Evolutionary conservation across 352 stramenopile genomes (phyloP), one percentile per base, ranked within the genome.

Genomic region (Hyaloperonospora brassicae): DNA sequence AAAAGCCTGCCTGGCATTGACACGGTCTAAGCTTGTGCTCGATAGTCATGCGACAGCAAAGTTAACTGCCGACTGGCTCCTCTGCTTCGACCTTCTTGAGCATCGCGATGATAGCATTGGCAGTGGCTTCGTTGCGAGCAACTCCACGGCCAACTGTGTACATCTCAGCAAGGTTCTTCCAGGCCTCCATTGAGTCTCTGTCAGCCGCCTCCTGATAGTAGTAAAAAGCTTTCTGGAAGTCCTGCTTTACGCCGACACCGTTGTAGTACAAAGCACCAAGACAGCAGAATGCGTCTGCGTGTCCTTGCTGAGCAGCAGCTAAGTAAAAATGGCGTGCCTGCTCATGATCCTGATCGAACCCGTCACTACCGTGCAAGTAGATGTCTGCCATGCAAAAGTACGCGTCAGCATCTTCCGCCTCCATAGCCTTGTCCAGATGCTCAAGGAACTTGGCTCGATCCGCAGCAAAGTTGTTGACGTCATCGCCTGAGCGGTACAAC

Each of bases 101-200:
- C 84, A 94, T 94, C 59, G 89, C 86, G 38, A 94, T 70, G 55
- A 94, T 94, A 14, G 81, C 84, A 13, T 84, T 72, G 38, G 84
- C 84, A 46, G 80, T 89, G 17, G 79, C 76, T 35, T 89, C 70
- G 50, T 85, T 94, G 52, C 81, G 74, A 13, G 81, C 79, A 24
- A 94, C 82, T 30, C 84, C 84, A 31, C 72, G 72, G 14, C 84
- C 84, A 14, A 81, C 59, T 22, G 70, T 80, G 58, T 94, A 91
- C 84, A 94, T 94, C 48, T 92, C 84, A 12, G 84, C 84, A 5
- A 94, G 68, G 59, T 92, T 94, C 62, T 94, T 91, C 84, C 84
- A 94, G 5, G 84, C 81, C 55, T 87, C 73, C 70, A 91, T 86
- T 40, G 81, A 93, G 67, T 92, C 66, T 34, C 69, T 72, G 40